A percentile compares a stretch with the other conserved stretches of the same genome.
phyloP scores from a whole-genome alignment of 192 early-diverging fungal genomes.

The Backusella psychrophila region DNA sequence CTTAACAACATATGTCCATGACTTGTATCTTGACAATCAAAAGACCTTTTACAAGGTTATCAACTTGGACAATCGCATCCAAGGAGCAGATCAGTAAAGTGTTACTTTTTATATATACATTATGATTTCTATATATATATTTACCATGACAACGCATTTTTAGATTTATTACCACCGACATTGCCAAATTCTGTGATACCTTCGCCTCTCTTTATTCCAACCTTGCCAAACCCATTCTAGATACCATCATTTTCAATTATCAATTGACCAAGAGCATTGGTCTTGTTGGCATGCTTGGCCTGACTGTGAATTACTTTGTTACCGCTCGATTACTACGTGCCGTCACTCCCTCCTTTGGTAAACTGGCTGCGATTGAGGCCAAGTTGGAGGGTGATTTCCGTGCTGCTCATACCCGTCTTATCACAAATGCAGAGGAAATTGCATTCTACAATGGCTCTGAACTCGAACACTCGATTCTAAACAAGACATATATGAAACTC shows the following conservation, averaged over 20 bases:
- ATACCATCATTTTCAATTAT: slow-evolving; percentile 91
- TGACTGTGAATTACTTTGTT: slow-evolving; percentile 77
- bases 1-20: slow-evolving; percentile 86
- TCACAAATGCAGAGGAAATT: slow-evolving; percentile 96
- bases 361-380: slow-evolving; percentile 87
- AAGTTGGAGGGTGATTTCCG: slow-evolving; percentile 94
- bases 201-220: slow-evolving; percentile 93
- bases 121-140: too few species aligned
- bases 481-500: slow-evolving; percentile 70
- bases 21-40: slow-evolving; percentile 79
- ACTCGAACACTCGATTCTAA: slow-evolving; percentile 82
- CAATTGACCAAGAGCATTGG: slow-evolving; percentile 89
- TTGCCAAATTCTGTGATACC: slow-evolving; percentile 88
- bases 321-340: slow-evolving; percentile 75
- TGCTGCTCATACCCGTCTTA: slow-evolving; percentile 88
- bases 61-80: slow-evolving; percentile 89
- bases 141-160: neutral
- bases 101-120: neutral
- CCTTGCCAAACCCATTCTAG: slow-evolving; percentile 92
- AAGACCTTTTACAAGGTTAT: slow-evolving; percentile 86
- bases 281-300: slow-evolving; percentile 73
- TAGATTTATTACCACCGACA: slow-evolving; percentile 80
- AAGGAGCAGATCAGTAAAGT: slow-evolving; percentile 80
- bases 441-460: slow-evolving; percentile 89
- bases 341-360: slow-evolving; percentile 93